Percentiles rank a stretch among this genome's conserved stretches.
These are phyloP conservation scores for Metschnikowia cerradonensis DNA, from an alignment of 805 yeast species.

Conservation along the genomic window DNA sequence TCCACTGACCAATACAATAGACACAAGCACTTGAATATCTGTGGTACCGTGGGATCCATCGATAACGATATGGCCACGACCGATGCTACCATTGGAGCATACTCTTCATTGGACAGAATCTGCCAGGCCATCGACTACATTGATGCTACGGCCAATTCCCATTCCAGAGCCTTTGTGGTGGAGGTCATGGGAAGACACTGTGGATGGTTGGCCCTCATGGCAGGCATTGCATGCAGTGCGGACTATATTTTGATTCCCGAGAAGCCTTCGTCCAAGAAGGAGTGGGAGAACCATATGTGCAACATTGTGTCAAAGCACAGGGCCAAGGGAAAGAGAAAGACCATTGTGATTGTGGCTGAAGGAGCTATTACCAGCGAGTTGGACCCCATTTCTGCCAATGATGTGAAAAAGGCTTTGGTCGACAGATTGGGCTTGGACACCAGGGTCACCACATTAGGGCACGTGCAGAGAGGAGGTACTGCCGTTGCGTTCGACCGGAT, in stretches of 20 bases:
- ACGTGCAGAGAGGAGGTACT: conserved; percentile 80
- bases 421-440: conserved; percentile 66
- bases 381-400: conserved; percentile 60
- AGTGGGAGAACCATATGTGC: conserved; percentile 68
- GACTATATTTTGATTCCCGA: conserved; percentile 81
- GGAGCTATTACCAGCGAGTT: conserved; percentile 74
- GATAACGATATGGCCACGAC: conserved; percentile 85
- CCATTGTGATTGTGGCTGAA: conserved; percentile 78
- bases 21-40: conserved; percentile 58
- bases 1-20: conserved; percentile 43
- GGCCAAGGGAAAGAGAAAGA: conserved; percentile 68
- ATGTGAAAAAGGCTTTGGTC: conserved; percentile 63
- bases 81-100: conserved; percentile 79
- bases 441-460: conserved; percentile 73
- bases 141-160: conserved; percentile 81
- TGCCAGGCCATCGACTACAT: conserved; percentile 74
- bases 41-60: conserved; percentile 78
- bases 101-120: conserved; percentile 71
- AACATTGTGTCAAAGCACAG: conserved; percentile 63
- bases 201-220: conserved; percentile 83
- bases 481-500: conserved; percentile 73
- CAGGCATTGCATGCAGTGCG: conserved; percentile 77
- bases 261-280: conserved; percentile 58
- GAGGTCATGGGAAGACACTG: conserved; percentile 91
- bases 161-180: conserved; percentile 76